phyloP scores from a whole-genome alignment of 1,284 basidiomycete species.

The Bothia castanella region DNA sequence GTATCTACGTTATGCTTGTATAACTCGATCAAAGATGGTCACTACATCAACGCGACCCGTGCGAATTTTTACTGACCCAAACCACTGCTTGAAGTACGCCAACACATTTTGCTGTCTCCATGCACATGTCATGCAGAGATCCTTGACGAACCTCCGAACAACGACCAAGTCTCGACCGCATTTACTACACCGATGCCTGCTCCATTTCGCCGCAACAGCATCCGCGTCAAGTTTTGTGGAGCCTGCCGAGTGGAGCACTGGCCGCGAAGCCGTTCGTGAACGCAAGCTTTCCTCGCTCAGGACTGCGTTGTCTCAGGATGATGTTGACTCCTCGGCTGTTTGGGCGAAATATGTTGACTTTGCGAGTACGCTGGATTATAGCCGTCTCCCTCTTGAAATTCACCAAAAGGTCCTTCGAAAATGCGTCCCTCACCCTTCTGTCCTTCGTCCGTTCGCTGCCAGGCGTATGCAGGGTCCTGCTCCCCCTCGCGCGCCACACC shows the following conservation, averaged over 20 bases:
- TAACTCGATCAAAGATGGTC: no score
- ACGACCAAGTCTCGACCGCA: slow-evolving; percentile 9
- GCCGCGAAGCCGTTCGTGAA: slow-evolving; percentile 15
- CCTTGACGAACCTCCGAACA: slow-evolving; percentile 23
- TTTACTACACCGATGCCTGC: slow-evolving; percentile 8
- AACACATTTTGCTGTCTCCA: no score
- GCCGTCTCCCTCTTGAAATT: slow-evolving; percentile 54
- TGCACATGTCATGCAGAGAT: slow-evolving; percentile 24
- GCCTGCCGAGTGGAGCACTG: slow-evolving; percentile 5
- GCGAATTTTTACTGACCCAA: slow-evolving; percentile 17
- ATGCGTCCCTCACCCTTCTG: slow-evolving; percentile 47
- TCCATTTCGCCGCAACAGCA: slow-evolving; percentile 12
- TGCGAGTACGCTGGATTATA: slow-evolving; percentile 43
- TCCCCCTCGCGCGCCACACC: slow-evolving; percentile 39
- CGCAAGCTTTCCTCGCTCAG: slow-evolving; percentile 35
- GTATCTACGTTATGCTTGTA: no score
- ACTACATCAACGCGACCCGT: slow-evolving; percentile 17
- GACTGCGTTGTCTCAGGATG: slow-evolving; percentile 27
- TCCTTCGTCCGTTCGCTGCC: slow-evolving; percentile 44
- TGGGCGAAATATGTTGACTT: slow-evolving; percentile 62
- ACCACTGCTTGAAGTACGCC: neutral
- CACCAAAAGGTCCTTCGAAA: slow-evolving; percentile 65
- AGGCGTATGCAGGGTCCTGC: slow-evolving; percentile 38
- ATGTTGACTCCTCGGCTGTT: slow-evolving; percentile 43
- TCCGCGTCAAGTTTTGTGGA: slow-evolving; percentile 4